phyloP scores from a whole-genome alignment of 371 early-diverging fungal species.

The Fennellomyces sp. region DNA sequence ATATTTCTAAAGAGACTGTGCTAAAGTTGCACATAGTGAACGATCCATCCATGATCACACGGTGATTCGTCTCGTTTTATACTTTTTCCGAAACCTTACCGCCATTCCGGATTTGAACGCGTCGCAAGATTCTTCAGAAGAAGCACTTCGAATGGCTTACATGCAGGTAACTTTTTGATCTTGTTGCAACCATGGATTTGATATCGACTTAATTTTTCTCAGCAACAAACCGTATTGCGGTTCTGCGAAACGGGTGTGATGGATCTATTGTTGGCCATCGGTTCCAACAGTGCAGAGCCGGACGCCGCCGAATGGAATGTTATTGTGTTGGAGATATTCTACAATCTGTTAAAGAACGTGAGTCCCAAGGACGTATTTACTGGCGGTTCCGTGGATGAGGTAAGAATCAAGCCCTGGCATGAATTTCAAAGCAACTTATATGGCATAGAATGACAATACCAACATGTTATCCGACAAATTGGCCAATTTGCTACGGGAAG shows the following conservation, averaged over 20 bases:
- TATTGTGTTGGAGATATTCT: slow-evolving; percentile 65
- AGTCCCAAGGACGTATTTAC: slow-evolving; percentile 47
- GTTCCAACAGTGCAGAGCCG: slow-evolving; percentile 53
- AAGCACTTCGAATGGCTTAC: slow-evolving; percentile 53
- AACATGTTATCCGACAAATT: slow-evolving; percentile 17
- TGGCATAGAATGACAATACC: background rate
- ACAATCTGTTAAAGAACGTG: slow-evolving; percentile 56
- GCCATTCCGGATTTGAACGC: slow-evolving; percentile 76
- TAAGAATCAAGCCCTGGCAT: background rate
- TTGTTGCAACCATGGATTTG: background rate
- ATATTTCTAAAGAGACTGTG: background rate
- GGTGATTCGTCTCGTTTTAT: slow-evolving; percentile 74
- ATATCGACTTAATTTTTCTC: no score
- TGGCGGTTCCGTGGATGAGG: slow-evolving; percentile 1
- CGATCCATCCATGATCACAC: slow-evolving; percentile 70
- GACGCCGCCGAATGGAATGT: slow-evolving; percentile 69
- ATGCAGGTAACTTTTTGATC: no score
- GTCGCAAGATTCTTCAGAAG: slow-evolving; percentile 36
- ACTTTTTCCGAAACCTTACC: slow-evolving; percentile 79
- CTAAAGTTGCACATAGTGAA: slow-evolving; percentile 36
- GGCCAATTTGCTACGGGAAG: slow-evolving; percentile 30
- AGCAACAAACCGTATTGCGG: slow-evolving; percentile 61
- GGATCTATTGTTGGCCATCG: slow-evolving; percentile 62
- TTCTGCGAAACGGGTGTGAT: slow-evolving; percentile 56
- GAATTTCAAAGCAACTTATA: background rate